Evolutionary conservation across 768 basidiomycete species (phyloP), one percentile per base, ranked within the genome.

Genomic region (Trametes sanguinea): DNA sequence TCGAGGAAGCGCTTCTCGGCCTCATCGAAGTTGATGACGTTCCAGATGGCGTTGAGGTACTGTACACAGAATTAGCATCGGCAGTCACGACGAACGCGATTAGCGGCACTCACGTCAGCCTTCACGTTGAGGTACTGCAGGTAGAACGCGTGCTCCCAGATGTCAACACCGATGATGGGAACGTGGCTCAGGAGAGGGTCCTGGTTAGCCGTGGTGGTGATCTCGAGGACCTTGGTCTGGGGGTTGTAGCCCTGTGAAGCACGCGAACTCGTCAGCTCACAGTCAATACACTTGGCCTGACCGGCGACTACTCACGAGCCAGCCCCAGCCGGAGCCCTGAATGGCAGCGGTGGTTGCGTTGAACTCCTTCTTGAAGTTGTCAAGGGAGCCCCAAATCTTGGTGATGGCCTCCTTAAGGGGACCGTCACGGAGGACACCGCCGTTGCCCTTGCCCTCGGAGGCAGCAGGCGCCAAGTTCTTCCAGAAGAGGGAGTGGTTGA

Each of bases 401-500:
- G 78, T 73, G 66, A 96, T 80, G 8, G 90, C 90, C 46, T 84
- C 77, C 75, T 92, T 90, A 56, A 98, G 80, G 9, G 85, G 80
- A 4, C 90, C 91, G 30, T 80, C 80, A 5, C 72, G 71, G 39
- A 94, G 78, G 68, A 84, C 79, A 8, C 91, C 91, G 43, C 90
- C 91, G 8, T 67, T 80, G 78, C 81, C 83, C 44, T 73, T 73
- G 52, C 76, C 76, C 27, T 76, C 14, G 71, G 67, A 4, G 78
- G 73, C 30, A 84, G 69, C 74, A 3, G 97, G 97, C 0, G 94
- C 90, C 65, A 99, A 85, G 77, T 96, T 98, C 76, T 89, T 92
- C 97, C 97, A 99, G 83, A 99, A 99, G 37, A 98, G 80, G 13
- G 94, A 86, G 76, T 96, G 95, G 76, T 97, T 97, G 73, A 95